phyloP scores from a whole-genome alignment of 257 asterid genomes.

The Penstemon eatonii region DNA sequence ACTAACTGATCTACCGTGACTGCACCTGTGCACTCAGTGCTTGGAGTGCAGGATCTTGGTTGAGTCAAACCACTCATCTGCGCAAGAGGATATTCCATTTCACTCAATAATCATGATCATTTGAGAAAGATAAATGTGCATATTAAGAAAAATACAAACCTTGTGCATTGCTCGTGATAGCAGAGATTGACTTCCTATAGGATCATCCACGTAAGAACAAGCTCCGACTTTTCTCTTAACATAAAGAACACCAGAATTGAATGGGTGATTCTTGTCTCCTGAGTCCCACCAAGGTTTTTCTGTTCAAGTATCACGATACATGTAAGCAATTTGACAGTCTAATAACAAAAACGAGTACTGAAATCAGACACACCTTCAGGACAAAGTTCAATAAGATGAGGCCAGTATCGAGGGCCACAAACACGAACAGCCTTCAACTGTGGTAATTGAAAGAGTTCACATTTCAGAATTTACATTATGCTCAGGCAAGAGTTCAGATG shows the following conservation, averaged over 20 bases:
- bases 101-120: constrained; percentile 25
- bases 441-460: constrained; percentile 29
- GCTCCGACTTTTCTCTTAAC: constrained; percentile 97
- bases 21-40: constrained; percentile 49
- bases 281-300: constrained; percentile 93
- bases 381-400: constrained; percentile 78
- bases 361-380: constrained; percentile 63
- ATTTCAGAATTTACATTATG: background rate
- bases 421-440: constrained; percentile 93
- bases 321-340: constrained; percentile 17
- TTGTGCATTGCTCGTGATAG: constrained; percentile 95
- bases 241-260: constrained; percentile 82
- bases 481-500: background rate
- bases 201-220: constrained; percentile 94
- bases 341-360: constrained; percentile 19
- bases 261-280: constrained; percentile 79
- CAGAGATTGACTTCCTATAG: constrained; percentile 90
- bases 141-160: constrained; percentile 40
- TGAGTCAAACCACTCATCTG: constrained; percentile 79
- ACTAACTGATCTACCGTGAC: constrained; percentile 84
- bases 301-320: constrained; percentile 39
- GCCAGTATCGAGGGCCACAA: constrained; percentile 99
- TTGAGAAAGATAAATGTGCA: constrained; percentile 19
- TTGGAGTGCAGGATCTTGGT: constrained; percentile 41
- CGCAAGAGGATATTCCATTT: constrained; percentile 26